Evolutionary conservation across 164 flowering plant genomes (phyloP).

Genomic region (Hamamelis virginiana): DNA sequence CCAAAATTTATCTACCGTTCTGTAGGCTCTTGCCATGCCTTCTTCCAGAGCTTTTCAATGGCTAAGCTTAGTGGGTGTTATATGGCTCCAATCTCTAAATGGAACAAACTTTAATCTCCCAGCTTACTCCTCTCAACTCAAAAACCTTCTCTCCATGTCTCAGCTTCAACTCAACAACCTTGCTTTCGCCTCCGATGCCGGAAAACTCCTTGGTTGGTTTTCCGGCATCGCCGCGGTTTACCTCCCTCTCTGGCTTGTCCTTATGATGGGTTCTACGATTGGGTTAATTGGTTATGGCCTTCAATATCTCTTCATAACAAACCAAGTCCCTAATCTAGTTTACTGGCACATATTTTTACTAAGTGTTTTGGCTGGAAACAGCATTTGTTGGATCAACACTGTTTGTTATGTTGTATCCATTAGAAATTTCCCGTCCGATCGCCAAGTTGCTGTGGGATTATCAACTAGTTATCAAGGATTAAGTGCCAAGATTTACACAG

Average conservation of each 20-base stretch:
- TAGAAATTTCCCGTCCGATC: slow-evolving; percentile 50
- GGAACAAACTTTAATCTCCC: slow-evolving; percentile 84
- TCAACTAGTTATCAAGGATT: slow-evolving; percentile 76
- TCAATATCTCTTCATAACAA: slow-evolving; percentile 58
- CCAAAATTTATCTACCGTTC: too few species aligned
- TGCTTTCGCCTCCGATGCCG: slow-evolving; percentile 94
- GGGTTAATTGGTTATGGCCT: slow-evolving; percentile 76
- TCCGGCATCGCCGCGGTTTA: slow-evolving; percentile 67
- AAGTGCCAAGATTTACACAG: slow-evolving; percentile 66
- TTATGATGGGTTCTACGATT: slow-evolving; percentile 57
- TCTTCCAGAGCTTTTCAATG: slow-evolving; percentile 49
- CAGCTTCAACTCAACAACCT: slow-evolving; percentile 85
- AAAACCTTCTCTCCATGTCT: slow-evolving; percentile 55
- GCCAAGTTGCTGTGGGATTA: slow-evolving; percentile 67
- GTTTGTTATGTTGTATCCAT: slow-evolving; percentile 62
- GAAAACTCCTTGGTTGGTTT: slow-evolving; percentile 76
- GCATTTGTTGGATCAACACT: slow-evolving; percentile 96
- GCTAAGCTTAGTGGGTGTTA: slow-evolving; percentile 66
- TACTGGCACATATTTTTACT: slow-evolving; percentile 60
- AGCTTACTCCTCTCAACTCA: slow-evolving; percentile 82
- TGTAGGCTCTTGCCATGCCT: slow-evolving; percentile 19
- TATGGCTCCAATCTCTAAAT: slow-evolving; percentile 80
- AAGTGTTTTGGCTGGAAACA: slow-evolving; percentile 70
- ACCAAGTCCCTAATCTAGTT: slow-evolving; percentile 35
- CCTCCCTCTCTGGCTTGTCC: slow-evolving; percentile 74